Conservation (phyloP, 2,329 filamentous ascomycete species). For the Ustulina deusta region DNA sequence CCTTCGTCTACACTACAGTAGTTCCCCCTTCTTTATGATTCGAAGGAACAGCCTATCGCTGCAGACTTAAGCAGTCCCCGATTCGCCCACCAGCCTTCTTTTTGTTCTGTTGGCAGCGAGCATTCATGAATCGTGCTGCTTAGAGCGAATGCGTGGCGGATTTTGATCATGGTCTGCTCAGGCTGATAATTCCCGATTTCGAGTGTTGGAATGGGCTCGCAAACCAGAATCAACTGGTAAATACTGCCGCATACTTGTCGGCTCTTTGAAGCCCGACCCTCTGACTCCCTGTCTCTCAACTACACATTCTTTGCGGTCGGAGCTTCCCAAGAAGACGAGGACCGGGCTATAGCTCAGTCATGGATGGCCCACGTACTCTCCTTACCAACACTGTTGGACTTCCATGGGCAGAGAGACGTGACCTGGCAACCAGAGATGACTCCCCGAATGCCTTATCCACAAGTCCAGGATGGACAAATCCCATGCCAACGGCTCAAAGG, state of each 20-base stretch:
- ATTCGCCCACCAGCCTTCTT: constrained; percentile 44
- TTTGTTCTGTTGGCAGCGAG: constrained; percentile 33
- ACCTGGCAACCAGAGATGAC: constrained; percentile 59
- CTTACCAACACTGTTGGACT: constrained; percentile 58
- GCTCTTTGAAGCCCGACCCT: constrained; percentile 13
- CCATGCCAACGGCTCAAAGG: constrained; percentile 49
- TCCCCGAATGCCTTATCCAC: constrained; percentile 52
- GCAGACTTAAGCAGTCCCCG: constrained; percentile 44
- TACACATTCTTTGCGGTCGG: constrained; percentile 39
- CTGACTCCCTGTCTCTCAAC: constrained; percentile 21
- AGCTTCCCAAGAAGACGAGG: constrained; percentile 51
- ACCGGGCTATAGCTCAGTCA: constrained; percentile 57
- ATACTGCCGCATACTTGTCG: constrained; percentile 28
- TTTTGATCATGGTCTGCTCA: constrained; percentile 41
- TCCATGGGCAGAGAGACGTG: constrained; percentile 61
- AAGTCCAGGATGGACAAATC: constrained; percentile 54
- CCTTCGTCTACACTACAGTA: constrained; percentile 49
- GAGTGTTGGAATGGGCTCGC: constrained; percentile 42
- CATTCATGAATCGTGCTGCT: constrained; percentile 41
- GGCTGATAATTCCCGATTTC: constrained; percentile 34
- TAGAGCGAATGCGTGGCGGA: constrained; percentile 45
- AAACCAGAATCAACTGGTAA: constrained; percentile 34
- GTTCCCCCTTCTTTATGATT: constrained; percentile 45
- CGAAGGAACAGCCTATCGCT: constrained; percentile 44
- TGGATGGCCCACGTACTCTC: constrained; percentile 60